Base-by-base conservation (phyloP, 1,284 basidiomycete genomes). In the Chondrostereum purpureum region DNA sequence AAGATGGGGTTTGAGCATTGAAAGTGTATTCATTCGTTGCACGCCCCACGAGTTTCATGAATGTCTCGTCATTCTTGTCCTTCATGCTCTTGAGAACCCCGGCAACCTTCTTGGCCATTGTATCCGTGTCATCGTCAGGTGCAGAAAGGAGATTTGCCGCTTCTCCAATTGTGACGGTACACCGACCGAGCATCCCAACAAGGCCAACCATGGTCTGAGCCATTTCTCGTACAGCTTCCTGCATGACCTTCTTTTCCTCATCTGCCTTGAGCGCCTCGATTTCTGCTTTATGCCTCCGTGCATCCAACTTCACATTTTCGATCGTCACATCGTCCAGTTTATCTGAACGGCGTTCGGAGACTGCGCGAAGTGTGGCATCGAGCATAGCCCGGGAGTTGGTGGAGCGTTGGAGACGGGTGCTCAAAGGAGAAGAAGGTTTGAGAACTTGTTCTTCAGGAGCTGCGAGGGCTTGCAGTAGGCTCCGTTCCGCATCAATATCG, bases 321-420 rank as follows among this genome's bases (percentile, higher is more conserved):
- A 81, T 62, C 50, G 77, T 78, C 19, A 77, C 61, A n/a, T 85
- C 81, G 54, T 93, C 90, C 38, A 92, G 68, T 53, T 82, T 81
- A 51, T 90, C 86, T 16, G 86, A 88, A 45, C 76, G 79, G 40
- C 89, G 74, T 58, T 92, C 85, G 41, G 83, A 82, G 21, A 87
- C 80, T 10, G 87, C 88, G 19, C 84, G 80, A 53, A 96, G 75
- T 22, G 86, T 83, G 6, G 85, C 87, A 21, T 91, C 83, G 56
- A 95, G 88, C 69, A 92, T 86, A 24, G 81, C 80, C 42, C 73
- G 75, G 11, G 88, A 82, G 57, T 91, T 91, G 45, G 73, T 73
- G 6, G 89, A 84, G 6, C 80, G 78, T 54, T 80, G 76, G 14
- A 90, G 62, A 36, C 81, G 78, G 31, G 67, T 61, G 49, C 76